Percentiles rank a stretch among this genome's conserved stretches.
phyloP scores from a whole-genome alignment of 495 filamentous ascomycete species.

The Penicillium malachiteum region DNA sequence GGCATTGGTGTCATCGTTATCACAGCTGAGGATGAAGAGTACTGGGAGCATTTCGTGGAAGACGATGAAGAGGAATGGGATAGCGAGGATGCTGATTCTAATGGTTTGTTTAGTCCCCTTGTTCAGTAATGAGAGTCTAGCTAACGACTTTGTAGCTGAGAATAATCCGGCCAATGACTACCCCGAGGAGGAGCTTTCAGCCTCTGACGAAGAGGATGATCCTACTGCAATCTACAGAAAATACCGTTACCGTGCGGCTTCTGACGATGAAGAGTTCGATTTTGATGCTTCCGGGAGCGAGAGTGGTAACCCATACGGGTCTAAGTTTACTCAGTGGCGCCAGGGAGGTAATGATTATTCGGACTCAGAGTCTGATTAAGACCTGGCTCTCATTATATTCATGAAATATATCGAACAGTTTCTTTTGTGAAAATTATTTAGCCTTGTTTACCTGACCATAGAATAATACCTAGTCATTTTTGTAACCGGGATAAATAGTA shows the following conservation, averaged over 20 bases:
- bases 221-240: slow-evolving; percentile 49
- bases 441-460: neutral
- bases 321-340: slow-evolving; percentile 21
- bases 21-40: slow-evolving; percentile 53
- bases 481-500: neutral
- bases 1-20: slow-evolving; percentile 61
- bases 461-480: neutral
- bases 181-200: slow-evolving; percentile 62
- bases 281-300: slow-evolving; percentile 51
- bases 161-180: slow-evolving; percentile 67
- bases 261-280: slow-evolving; percentile 59
- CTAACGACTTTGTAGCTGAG: slow-evolving; percentile 48
- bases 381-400: too few relatives aligned
- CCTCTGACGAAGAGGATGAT: slow-evolving; percentile 55
- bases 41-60: slow-evolving; percentile 58
- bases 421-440: too few relatives aligned
- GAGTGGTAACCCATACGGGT: slow-evolving; percentile 10
- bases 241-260: slow-evolving; percentile 36
- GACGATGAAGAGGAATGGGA: slow-evolving; percentile 57
- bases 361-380: slow-evolving; percentile 35
- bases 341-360: slow-evolving; percentile 19
- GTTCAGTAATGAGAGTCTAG: neutral
- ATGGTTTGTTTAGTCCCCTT: slow-evolving; percentile 40
- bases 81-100: slow-evolving; percentile 62
- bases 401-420: too few relatives aligned